Base-by-base conservation (phyloP, 208 protist species). In the Leishmania turanica region DNA sequence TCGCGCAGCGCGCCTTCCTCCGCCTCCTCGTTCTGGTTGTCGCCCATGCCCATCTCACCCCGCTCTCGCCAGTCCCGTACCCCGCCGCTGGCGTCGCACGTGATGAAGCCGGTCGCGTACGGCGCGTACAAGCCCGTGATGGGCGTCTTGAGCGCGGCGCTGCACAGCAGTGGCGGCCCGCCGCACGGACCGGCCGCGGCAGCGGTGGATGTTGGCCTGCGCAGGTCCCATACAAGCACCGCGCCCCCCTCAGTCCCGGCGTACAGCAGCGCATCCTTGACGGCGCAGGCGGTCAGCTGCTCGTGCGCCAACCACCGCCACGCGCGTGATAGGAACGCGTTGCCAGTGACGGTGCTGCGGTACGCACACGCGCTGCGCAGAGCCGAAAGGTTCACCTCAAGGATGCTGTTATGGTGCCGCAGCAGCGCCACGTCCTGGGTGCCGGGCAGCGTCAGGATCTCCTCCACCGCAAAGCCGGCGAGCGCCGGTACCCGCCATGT, bases 141-240 rank as follows among this genome's bases (percentile, higher is more conserved):
- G 69, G 88, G 60, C 40, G 81, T 80, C 31, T 84, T 83, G 8
- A 86, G 68, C 27, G 74, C 74, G 64, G 68, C 80, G 78, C 88
- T 87, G 81, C 86, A 82, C 27, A 42, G 81, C 75, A 58, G 77
- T 69, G 78, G 81, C 42, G 70, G 64, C 8, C 42, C 79, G 49
- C 70, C 60, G 51, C 65, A 49, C 21, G 42, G 7, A 11, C 31
- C 79, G 27, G 64, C 65, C 15, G 40, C 65, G 47, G 73, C 71
- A 42, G 73, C 89, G 5, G 62, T 71, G n/a, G 72, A 58, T 3
- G 79, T 80, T 65, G 74, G 58, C 27, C 73, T 62, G 9, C 89
- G 87, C 7, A 90, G 79, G 86, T 95, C 92, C 92, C 92, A 94
- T 42, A 92, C 53, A 0, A 96, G 78, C 42, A 94, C 81, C 56